phyloP scores from a whole-genome alignment of 495 filamentous ascomycete species.

The Neurospora tetraspora region DNA sequence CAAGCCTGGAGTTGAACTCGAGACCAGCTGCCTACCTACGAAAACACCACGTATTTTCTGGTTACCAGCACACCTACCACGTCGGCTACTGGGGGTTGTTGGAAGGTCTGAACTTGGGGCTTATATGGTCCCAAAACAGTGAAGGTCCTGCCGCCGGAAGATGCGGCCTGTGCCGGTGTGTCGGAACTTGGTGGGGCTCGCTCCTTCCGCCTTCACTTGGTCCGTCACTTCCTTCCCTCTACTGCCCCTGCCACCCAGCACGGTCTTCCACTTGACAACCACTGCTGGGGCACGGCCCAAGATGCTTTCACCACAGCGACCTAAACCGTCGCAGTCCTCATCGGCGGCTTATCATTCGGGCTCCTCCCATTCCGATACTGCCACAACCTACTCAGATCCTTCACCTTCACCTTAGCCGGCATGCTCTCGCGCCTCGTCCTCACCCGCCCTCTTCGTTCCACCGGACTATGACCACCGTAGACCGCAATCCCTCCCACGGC shows the following conservation, averaged over 20 bases:
- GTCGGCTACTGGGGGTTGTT: neutral
- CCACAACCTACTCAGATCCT: conserved; percentile 65
- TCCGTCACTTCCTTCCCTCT: neutral
- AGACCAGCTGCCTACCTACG: neutral
- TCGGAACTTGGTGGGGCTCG: neutral
- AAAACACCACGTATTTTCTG: neutral
- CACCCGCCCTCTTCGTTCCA: conserved; percentile 4
- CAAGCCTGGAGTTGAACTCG: neutral
- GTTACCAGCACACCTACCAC: neutral
- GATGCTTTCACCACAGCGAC: neutral
- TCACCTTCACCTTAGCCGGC: conserved; percentile 41
- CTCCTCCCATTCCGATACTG: conserved; percentile 57
- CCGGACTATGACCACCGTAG: conserved; percentile 16
- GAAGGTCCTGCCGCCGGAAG: neutral
- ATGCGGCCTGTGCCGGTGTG: neutral
- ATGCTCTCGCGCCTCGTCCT: conserved; percentile 2
- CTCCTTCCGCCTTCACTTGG: neutral
- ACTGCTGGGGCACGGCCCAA: neutral
- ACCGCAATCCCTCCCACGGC: conserved; percentile 24
- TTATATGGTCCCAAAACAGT: neutral
- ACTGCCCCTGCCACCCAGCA: neutral
- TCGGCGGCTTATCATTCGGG: conserved; percentile 32
- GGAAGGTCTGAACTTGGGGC: neutral
- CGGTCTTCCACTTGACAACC: neutral
- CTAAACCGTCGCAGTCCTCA: conserved; percentile 13